Percentiles rank a stretch among this genome's conserved stretches.
Evolutionary conservation across 345 rosid species (phyloP).

Genomic region (Fremontodendron californicum): DNA sequence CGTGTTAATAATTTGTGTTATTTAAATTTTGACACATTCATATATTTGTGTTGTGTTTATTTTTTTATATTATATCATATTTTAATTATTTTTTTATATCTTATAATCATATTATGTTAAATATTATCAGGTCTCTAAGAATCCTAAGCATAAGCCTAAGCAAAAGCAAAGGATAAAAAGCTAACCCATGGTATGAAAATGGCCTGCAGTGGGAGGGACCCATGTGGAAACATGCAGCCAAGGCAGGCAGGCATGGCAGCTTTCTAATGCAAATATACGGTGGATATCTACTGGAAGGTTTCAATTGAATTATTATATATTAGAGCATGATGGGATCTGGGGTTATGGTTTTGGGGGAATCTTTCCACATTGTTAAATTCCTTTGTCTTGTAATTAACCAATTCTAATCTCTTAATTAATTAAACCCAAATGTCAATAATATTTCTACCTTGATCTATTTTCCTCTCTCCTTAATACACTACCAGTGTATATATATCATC

Average conservation of each 20-base stretch:
- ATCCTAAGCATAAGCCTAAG: constrained; percentile 19
- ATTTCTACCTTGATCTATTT: too few relatives aligned
- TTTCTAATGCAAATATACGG: neutral
- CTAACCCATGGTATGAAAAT: neutral
- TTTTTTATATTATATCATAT: too few relatives aligned
- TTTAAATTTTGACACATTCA: too few relatives aligned
- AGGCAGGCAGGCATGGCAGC: neutral
- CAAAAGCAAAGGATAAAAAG: too few relatives aligned
- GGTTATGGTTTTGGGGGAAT: neutral
- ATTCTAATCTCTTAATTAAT: neutral
- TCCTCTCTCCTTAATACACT: too few relatives aligned
- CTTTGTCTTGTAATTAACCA: neutral
- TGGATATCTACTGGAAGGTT: neutral
- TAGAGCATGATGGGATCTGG: neutral
- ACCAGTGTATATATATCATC: too few relatives aligned
- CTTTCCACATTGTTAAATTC: neutral
- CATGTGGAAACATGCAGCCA: constrained; percentile 13
- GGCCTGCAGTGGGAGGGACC: constrained; percentile 26
- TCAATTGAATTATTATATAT: neutral
- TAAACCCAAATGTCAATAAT: too few relatives aligned
- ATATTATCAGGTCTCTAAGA: too few relatives aligned
- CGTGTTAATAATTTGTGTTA: too few relatives aligned
- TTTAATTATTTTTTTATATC: too few relatives aligned
- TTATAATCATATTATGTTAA: too few relatives aligned
- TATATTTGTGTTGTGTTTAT: too few relatives aligned